Conservation (phyloP, 2,329 filamentous ascomycete genomes). For the Fusarium hostae region DNA sequence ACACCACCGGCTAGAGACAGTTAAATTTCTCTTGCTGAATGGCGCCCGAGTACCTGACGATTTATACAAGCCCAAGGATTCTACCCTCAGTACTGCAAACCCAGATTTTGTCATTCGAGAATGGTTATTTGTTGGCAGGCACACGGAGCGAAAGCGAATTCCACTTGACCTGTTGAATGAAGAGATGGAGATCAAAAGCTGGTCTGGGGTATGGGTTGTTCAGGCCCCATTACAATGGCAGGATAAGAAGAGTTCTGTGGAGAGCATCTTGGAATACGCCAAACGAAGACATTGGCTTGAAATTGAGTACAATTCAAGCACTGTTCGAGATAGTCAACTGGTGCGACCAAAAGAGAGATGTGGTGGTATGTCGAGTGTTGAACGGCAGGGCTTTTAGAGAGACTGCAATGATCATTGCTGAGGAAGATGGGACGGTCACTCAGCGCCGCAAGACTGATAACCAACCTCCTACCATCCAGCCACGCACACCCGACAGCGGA, state of each 20-base stretch:
- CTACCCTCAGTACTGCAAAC: fast-evolving
- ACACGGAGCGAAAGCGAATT: neutral
- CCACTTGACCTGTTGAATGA: no score
- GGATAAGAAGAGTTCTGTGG: neutral
- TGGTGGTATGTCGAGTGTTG: neutral
- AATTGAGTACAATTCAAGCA: neutral
- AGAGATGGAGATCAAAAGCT: neutral
- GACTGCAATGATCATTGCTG: no score
- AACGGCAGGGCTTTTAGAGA: no score
- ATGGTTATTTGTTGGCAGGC: neutral
- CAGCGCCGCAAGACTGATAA: neutral
- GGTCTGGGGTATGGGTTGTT: neutral
- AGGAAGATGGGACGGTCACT: neutral
- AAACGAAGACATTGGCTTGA: neutral
- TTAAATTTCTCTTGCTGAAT: neutral
- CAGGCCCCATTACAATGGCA: neutral
- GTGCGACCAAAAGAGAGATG: neutral
- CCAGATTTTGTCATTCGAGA: neutral
- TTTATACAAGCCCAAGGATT: neutral
- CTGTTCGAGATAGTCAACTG: neutral
- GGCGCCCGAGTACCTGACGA: neutral
- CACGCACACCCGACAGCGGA: no score
- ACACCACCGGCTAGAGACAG: neutral
- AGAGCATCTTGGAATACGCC: neutral
- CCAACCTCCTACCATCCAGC: no score